Base-by-base conservation (phyloP, 2,329 filamentous ascomycete species). In the Cadophora sp. region DNA sequence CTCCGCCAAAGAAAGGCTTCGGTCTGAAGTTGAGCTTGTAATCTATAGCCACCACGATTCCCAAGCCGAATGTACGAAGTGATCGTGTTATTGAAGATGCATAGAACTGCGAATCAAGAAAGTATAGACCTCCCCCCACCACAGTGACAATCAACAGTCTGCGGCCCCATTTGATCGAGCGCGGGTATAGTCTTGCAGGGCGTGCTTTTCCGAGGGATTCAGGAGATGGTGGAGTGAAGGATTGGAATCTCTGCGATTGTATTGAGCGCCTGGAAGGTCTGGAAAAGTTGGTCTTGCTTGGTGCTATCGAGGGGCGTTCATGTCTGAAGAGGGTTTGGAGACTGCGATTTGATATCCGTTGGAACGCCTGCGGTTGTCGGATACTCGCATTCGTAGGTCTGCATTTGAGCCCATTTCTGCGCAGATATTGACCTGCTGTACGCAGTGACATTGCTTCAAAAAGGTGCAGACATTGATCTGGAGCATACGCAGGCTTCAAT, bases 1-100 rank as follows among this genome's bases (percentile, higher is more conserved):
- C 90, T 60, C 89, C 87, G 27, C 90, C 93, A 59, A 90, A 85
- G 64, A 89, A 85, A 7, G 95, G 94, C 71, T 93, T 82, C 6
- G 92, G 85, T 6, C 93, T 88, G 79, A 99, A 99, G 80, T 99
- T 98, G 79, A 98, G 83, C 81, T 97, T 98, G 83, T 99, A 98
- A 81, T 99, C 96, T 27, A 94, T 76, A 0, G 94, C 95, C 18
- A 97, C 91, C 55, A 94, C 76, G 13, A 97, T 81, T 8, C 94
- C 95, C 2, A 88, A 88, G 48, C 85, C 84, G 78, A 98, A 97
- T 0, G 96, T 97, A 50, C 91, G 90, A 50, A 91, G 79, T 27
- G 92, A 95, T 65, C 96, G 91, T 45, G 86, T 88, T 30, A 97
- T 81, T 14, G 92, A 91, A 0, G 92, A 90, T 60, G 93, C 92